phyloP scores from a whole-genome alignment of 1,139 yeast genomes.

The Geotrichum phurueaensis region DNA sequence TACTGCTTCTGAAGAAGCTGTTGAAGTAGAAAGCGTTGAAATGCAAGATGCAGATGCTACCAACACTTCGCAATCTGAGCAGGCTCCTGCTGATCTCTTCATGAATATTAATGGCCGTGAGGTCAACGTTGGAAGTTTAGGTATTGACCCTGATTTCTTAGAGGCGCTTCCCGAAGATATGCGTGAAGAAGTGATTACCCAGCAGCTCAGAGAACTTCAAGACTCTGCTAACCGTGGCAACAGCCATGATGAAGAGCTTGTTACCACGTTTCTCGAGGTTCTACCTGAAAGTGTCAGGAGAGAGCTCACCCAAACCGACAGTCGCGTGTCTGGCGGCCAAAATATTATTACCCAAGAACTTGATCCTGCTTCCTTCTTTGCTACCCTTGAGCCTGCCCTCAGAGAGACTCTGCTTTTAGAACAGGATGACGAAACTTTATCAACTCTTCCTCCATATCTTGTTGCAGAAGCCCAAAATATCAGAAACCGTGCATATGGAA shows the following conservation, averaged over 20 bases:
- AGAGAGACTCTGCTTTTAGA: conserved; percentile 35
- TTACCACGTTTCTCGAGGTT: conserved; percentile 76
- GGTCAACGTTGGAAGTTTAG: conserved; percentile 84
- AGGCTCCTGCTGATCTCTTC: conserved; percentile 35
- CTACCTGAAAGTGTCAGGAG: conserved; percentile 69
- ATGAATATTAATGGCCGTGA: conserved; percentile 73
- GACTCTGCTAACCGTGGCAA: conserved; percentile 37
- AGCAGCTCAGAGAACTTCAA: conserved; percentile 64
- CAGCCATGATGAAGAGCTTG: conserved; percentile 54
- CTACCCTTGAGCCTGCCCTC: conserved; percentile 35
- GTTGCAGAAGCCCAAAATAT: conserved; percentile 34
- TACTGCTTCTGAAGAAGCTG: conserved; percentile 18
- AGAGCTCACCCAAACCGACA: conserved; percentile 60
- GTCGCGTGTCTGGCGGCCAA: conserved; percentile 21
- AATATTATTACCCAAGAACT: conserved; percentile 23
- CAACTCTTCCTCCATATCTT: conserved; percentile 32
- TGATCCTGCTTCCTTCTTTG: conserved; percentile 33
- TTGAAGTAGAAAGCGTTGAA: conserved; percentile 17
- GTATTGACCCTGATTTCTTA: conserved; percentile 85
- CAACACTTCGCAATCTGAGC: not conserved
- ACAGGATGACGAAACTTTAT: conserved; percentile 34
- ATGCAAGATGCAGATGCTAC: conserved; percentile 21
- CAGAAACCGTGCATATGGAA: conserved; percentile 25
- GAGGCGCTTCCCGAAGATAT: conserved; percentile 89
- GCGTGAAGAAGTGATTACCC: conserved; percentile 87